Base-by-base conservation (phyloP, 2,329 filamentous ascomycete genomes). In the Venturia asperata region DNA sequence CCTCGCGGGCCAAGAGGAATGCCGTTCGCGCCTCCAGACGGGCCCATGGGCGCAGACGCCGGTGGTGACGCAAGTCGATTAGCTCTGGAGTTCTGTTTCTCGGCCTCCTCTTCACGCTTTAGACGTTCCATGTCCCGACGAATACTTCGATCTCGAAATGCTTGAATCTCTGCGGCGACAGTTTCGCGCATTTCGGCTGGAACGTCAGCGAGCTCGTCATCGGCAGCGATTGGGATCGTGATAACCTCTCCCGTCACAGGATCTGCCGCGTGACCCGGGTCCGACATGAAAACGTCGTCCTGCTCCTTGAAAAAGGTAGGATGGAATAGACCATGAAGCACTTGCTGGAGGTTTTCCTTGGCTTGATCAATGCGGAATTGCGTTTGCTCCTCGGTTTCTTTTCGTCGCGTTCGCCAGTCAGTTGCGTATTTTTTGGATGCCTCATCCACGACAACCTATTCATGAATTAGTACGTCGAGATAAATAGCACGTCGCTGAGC, bases 141-240 rank as follows among this genome's bases (percentile, higher is more conserved):
- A 67, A 87, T 96, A 70, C 93, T 97, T 24, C 93, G 85, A 69
- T 99, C 94, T 69, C 94, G 85, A 80, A 99, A 99, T 0, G 92
- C 90, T 0, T 91, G 87, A 71, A 99, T 99, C 74, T 99, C 95
- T 66, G 88, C 88, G 0, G 94, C 91, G 19, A 99, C 94, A 0
- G 91, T 92, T 74, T 96, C 94, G 30, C 94, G 87, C 91, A 96
- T 95, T 74, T 97, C 94, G 0, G 91, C 88, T 0, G 94, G 94
- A 61, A 99, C 97, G 71, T 99, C 94, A 24, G 92, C 88, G 56
- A 99, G 81, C 72, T 99, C 94, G 72, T 99, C 95, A 68, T 99
- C 94, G 63, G 89, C 72, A 13, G 74, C 71, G 41, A 96, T 82
- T 4, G 92, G 88, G 66, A 97, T 96, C 66, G 92, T 96, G 68